Evolutionary conservation across 2,329 filamentous ascomycete genomes (phyloP).

Genomic region (Gnomoniopsis sp.): DNA sequence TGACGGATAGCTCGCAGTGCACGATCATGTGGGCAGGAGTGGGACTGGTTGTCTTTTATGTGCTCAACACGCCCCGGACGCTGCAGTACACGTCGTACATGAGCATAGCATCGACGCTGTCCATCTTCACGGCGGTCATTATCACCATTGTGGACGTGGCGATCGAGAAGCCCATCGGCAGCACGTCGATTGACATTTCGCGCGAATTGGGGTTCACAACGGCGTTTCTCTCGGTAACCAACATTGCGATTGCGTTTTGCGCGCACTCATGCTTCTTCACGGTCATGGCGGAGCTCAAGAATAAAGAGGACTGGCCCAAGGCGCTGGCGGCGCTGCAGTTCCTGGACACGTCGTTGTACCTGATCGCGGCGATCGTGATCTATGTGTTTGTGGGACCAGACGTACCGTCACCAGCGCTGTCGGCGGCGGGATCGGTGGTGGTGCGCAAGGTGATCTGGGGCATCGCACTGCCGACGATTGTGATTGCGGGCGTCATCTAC

Average conservation of each 20-base stretch:
- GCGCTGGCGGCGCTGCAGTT: conserved; percentile 49
- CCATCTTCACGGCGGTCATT: conserved; percentile 59
- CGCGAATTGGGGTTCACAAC: conserved; percentile 42
- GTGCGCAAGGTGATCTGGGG: conserved; percentile 65
- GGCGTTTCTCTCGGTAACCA: conserved; percentile 56
- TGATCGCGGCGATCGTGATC: conserved; percentile 62
- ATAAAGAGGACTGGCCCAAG: conserved; percentile 43
- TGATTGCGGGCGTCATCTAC: conserved; percentile 69
- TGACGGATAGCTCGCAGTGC: conserved; percentile 58
- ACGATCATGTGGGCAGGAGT: conserved; percentile 62
- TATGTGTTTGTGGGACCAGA: conserved; percentile 62
- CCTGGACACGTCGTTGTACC: conserved; percentile 58
- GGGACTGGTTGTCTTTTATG: conserved; percentile 54
- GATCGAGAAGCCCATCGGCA: conserved; percentile 37
- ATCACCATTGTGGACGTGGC: conserved; percentile 63
- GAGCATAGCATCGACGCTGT: conserved; percentile 53
- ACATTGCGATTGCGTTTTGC: conserved; percentile 65
- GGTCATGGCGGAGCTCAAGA: conserved; percentile 61
- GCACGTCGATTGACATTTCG: conserved; percentile 29
- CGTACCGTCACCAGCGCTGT: conserved; percentile 64
- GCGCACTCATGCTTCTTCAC: conserved; percentile 68
- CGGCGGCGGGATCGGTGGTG: conserved; percentile 48
- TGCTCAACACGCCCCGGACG: conserved; percentile 59
- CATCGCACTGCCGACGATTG: conserved; percentile 65
- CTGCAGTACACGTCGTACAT: conserved; percentile 60